These are phyloP conservation scores for Fagus crenata DNA, from an alignment of 306 rosid genomes.

Conservation along the genomic window DNA sequence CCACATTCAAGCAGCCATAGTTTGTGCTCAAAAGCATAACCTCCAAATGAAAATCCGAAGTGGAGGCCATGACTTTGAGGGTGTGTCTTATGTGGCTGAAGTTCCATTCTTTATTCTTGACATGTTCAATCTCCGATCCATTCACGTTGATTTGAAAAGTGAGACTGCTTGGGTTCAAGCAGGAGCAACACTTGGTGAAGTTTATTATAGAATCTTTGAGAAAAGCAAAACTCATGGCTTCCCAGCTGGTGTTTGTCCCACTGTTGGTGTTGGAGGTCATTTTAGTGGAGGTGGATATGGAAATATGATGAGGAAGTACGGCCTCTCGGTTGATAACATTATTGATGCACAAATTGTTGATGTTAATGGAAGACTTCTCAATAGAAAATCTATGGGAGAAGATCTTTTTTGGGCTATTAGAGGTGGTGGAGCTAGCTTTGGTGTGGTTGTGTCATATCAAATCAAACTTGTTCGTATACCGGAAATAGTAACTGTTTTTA, in stretches of 20 bases:
- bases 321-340: slow-evolving; percentile 41
- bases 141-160: slow-evolving; percentile 38
- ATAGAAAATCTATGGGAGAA: slow-evolving; percentile 46
- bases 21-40: slow-evolving; percentile 52
- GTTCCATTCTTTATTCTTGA: slow-evolving; percentile 66
- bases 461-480: slow-evolving; percentile 42
- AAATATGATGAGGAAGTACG: slow-evolving; percentile 49
- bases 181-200: slow-evolving; percentile 49
- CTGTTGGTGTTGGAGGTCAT: slow-evolving; percentile 47
- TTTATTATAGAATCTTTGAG: slow-evolving; percentile 38
- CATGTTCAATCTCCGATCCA: slow-evolving; percentile 56
- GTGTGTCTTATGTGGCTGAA: slow-evolving; percentile 49
- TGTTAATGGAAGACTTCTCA: slow-evolving; percentile 34
- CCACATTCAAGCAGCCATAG: slow-evolving; percentile 46
- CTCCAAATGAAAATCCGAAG: slow-evolving; percentile 67
- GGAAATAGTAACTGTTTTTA: slow-evolving; percentile 33
- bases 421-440: slow-evolving; percentile 45
- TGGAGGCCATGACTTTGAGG: slow-evolving; percentile 76
- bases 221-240: slow-evolving; percentile 44
- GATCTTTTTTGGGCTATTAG: slow-evolving; percentile 46
- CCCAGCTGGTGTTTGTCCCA: slow-evolving; percentile 45
- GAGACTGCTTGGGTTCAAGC: slow-evolving; percentile 67
- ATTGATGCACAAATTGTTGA: slow-evolving; percentile 37
- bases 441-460: slow-evolving; percentile 39
- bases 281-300: slow-evolving; percentile 47